Evolutionary conservation across 257 asterid genomes (phyloP).

Genomic region (Solanum chmielewskii): DNA sequence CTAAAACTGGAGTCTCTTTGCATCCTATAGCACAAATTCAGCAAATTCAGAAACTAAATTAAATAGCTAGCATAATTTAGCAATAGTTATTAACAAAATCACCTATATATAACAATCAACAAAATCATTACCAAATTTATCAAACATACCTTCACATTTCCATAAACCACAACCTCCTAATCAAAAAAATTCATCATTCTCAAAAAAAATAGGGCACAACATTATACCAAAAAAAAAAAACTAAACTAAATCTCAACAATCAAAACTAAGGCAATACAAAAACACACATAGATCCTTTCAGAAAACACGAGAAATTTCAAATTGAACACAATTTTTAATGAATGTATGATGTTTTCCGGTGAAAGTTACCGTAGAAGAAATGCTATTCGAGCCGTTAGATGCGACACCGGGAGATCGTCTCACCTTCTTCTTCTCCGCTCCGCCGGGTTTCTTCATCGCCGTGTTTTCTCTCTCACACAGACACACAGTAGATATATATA

Average conservation of each 20-base stretch:
- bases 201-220: neutral
- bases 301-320: neutral
- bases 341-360: neutral
- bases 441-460: neutral
- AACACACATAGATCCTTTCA: neutral
- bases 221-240: neutral
- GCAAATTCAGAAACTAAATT: neutral
- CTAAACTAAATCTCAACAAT: neutral
- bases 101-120: neutral
- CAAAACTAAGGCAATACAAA: neutral
- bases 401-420: neutral
- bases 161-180: neutral
- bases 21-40: neutral
- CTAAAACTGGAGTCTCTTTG: neutral
- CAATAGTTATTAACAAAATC: neutral
- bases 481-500: neutral
- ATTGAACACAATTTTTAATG: neutral
- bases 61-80: neutral
- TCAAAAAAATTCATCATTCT: neutral
- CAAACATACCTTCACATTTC: neutral
- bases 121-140: neutral
- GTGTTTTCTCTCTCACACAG: neutral
- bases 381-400: neutral
- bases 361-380: neutral
- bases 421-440: slow-evolving; percentile 1